Conservation (phyloP, 2,329 filamentous ascomycete genomes). For the Didymella pinodella region DNA sequence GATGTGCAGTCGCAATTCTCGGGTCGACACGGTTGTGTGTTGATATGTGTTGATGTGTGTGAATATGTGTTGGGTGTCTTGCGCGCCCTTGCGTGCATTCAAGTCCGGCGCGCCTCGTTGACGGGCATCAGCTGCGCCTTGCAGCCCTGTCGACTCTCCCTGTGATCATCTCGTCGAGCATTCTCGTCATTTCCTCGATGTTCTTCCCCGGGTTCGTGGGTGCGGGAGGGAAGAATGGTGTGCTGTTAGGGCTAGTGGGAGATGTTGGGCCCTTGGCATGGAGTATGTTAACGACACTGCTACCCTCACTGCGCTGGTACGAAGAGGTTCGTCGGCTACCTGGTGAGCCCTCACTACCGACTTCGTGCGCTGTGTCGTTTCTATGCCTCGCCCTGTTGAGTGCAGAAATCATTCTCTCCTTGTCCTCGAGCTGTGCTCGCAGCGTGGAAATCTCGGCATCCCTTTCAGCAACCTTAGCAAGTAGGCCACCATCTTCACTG, state of each 20-base stretch:
- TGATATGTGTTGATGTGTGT: background rate
- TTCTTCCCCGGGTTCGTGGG: constrained; percentile 62
- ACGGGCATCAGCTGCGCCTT: constrained; percentile 49
- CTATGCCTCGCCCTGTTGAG: constrained; percentile 85
- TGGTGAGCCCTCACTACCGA: constrained; percentile 47
- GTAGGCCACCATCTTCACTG: constrained; percentile 80
- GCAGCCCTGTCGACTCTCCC: constrained; percentile 72
- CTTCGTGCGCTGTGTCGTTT: constrained; percentile 76
- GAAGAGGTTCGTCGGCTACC: constrained; percentile 48
- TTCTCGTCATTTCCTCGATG: constrained; percentile 90
- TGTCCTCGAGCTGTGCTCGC: constrained; percentile 88
- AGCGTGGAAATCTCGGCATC: constrained; percentile 92
- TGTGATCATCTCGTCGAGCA: constrained; percentile 97
- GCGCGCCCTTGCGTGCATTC: constrained; percentile 13
- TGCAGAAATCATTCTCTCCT: constrained; percentile 90
- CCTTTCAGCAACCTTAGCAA: constrained; percentile 80
- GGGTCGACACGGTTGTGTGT: background rate
- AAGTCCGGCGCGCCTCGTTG: constrained; percentile 29
- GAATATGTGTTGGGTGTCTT: constrained; percentile 5
- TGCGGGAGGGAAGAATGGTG: constrained; percentile 27
- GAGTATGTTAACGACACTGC: constrained; percentile 38
- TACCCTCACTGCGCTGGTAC: constrained; percentile 44
- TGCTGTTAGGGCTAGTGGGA: constrained; percentile 33
- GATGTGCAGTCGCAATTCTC: background rate
- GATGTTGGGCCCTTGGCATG: constrained; percentile 38